Evolutionary conservation across 208 protist species (phyloP), one percentile per base, ranked within the genome.

Genomic region (Phytomonas sp.): DNA sequence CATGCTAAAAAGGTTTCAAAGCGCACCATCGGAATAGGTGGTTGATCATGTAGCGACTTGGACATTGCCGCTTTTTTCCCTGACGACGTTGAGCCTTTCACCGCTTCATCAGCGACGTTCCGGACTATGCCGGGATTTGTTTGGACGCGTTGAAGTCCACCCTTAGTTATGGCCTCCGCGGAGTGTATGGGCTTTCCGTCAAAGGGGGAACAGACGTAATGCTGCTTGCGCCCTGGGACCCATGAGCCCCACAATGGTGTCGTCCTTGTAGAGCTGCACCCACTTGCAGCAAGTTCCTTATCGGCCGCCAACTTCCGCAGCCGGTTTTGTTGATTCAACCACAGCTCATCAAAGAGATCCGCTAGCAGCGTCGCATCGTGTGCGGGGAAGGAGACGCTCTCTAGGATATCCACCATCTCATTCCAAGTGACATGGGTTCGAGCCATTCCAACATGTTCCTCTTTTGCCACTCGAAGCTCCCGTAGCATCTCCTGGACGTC

Each of bases 1-100:
- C 88, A 83, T 11, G 84, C 80, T 29, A 91, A 69, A 63, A 90
- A 87, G 16, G 88, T 82, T 64, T 91, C 85, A 56, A 94, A 94
- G 59, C 70, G 66, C 32, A 93, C 82, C 23, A 31, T 71, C 3
- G 73, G 70, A 19, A 56, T 56, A 56, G 19, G 19, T 6, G 45
- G 45, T 56, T 19, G 45, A 56, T 56, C 45, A 5, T 56, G 45
- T 26, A 56, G 7, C 45, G 45, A 26, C 45, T 23, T 56, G 45
- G 45, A 26, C 10, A 6, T 26, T 56, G 45, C 45, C 26, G 45
- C 19, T 23, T 23, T 56, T 56, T 56, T 56, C 23, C 26, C 45
- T 26, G 45, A 56, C 23, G 45, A 26, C 23, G 45, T 6, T 26
- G 7, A 1, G 45, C 45, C 45, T 56, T 26, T 56, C 45, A 56